Percentiles rank a stretch among this genome's conserved stretches.
Conservation (phyloP, 1,139 yeast species). For the Yamadazyma siamensis region DNA sequence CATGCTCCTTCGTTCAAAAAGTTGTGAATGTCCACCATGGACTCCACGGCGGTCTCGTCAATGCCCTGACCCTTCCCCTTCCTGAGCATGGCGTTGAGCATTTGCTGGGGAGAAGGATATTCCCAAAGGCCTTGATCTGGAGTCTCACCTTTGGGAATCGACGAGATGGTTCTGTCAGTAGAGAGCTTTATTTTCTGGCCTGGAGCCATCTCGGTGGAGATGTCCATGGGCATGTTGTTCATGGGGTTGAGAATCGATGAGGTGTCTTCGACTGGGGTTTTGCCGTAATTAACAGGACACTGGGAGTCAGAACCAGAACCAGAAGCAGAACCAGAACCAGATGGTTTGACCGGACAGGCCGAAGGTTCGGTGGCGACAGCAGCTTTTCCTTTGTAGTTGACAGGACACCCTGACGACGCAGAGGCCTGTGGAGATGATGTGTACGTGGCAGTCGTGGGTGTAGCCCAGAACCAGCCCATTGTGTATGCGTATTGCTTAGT, state of each 20-base stretch:
- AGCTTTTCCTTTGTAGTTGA: no score
- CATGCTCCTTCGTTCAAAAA: slow-evolving; percentile 97
- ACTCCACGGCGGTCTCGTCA: slow-evolving; percentile 92
- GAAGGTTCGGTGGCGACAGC: slow-evolving; percentile 8
- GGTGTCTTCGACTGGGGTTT: slow-evolving; percentile 17
- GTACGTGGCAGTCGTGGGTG: slow-evolving; percentile 3
- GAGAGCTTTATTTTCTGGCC: slow-evolving; percentile 80
- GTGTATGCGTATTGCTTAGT: slow-evolving; percentile 1
- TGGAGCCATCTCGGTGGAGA: slow-evolving; percentile 66
- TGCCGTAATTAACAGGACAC: slow-evolving; percentile 9
- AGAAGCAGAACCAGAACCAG: slow-evolving; percentile 11
- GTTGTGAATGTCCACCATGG: slow-evolving; percentile 97
- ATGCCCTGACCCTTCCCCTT: slow-evolving; percentile 86
- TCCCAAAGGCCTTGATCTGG: slow-evolving; percentile 82
- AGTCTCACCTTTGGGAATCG: slow-evolving; percentile 82
- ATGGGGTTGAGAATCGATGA: slow-evolving; percentile 56
- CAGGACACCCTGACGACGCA: background rate
- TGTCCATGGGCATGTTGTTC: slow-evolving; percentile 81
- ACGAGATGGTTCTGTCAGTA: slow-evolving; percentile 76
- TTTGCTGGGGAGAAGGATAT: slow-evolving; percentile 98
- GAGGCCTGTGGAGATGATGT: no score
- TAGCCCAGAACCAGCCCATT: slow-evolving; percentile 89
- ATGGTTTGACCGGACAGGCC: slow-evolving; percentile 2
- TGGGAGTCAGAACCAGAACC: slow-evolving; percentile 1
- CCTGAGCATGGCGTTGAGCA: slow-evolving; percentile 95